Conservation (phyloP, 1,284 basidiomycete species). For the Lentinus polychrous region DNA sequence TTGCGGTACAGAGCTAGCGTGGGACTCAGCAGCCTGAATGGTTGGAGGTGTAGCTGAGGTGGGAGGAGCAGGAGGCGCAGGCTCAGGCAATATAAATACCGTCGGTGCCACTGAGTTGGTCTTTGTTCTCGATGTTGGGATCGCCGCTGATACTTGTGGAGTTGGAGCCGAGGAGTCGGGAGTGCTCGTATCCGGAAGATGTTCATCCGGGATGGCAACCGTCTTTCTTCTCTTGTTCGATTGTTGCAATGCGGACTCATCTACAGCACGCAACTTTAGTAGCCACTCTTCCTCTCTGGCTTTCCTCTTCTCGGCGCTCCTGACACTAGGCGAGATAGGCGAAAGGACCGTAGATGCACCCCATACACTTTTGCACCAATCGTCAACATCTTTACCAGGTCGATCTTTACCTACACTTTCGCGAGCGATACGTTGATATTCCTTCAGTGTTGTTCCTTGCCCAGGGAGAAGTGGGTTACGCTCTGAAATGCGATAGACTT, state of each 20-base stretch:
- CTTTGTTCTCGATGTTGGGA: no score
- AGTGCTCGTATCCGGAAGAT: no score
- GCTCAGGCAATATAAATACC: no score
- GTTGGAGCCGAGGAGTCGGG: no score
- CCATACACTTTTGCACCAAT: constrained; percentile 35
- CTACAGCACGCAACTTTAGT: constrained; percentile 25
- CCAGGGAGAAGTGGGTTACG: constrained; percentile 42
- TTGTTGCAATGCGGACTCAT: constrained; percentile 10
- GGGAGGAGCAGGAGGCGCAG: no score
- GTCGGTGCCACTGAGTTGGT: no score
- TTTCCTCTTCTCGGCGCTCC: constrained; percentile 30
- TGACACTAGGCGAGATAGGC: constrained; percentile 29
- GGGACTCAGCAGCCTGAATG: no score
- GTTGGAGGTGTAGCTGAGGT: no score
- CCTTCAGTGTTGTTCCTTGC: constrained; percentile 41
- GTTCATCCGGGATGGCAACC: no score
- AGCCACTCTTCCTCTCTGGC: constrained; percentile 27
- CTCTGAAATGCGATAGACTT: constrained; percentile 53
- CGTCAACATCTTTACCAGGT: constrained; percentile 32
- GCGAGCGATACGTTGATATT: constrained; percentile 45
- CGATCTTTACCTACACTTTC: constrained; percentile 43
- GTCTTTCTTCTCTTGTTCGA: no score
- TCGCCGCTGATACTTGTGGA: no score
- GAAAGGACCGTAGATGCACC: constrained; percentile 17
- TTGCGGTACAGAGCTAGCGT: no score